Evolutionary conservation across 1,284 basidiomycete species (phyloP).

Genomic region (Spongiforma sp.): DNA sequence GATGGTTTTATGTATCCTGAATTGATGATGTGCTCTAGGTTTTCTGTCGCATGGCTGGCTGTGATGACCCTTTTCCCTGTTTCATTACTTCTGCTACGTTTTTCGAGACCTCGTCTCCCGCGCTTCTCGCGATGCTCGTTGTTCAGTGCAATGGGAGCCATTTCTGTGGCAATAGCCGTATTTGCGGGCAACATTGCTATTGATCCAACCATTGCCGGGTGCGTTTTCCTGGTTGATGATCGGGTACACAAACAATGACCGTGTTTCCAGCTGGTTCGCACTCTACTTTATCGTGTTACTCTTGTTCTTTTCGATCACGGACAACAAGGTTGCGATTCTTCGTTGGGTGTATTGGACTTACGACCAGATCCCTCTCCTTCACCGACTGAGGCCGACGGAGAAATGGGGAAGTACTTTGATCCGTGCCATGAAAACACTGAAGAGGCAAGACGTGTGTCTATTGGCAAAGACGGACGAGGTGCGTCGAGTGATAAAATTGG

Average conservation of each 20-base stretch:
- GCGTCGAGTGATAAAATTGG: background rate
- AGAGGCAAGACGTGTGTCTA: constrained; percentile 61
- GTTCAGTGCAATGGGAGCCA: constrained; percentile 44
- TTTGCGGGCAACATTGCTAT: constrained; percentile 66
- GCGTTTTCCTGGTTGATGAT: constrained; percentile 19
- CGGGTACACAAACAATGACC: constrained; percentile 1
- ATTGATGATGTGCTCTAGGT: constrained; percentile 40
- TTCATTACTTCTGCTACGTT: constrained; percentile 63
- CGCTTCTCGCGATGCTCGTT: constrained; percentile 48
- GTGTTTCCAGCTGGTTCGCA: constrained; percentile 58
- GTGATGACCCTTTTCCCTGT: constrained; percentile 70
- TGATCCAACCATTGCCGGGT: constrained; percentile 61
- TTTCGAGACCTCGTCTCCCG: constrained; percentile 64
- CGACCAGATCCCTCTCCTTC: constrained; percentile 58
- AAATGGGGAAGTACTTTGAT: constrained; percentile 47
- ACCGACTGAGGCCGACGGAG: constrained; percentile 42
- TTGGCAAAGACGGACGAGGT: constrained; percentile 70
- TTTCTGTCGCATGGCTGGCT: constrained; percentile 65
- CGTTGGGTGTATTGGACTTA: constrained; percentile 66
- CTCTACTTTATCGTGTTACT: constrained; percentile 60
- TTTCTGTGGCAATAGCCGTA: constrained; percentile 51
- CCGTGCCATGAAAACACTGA: constrained; percentile 49
- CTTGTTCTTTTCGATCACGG: constrained; percentile 50
- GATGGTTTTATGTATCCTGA: background rate
- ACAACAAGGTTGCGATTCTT: constrained; percentile 57